phyloP scores from a whole-genome alignment of 1,284 basidiomycete species.

The Gymnopus androsaceus region DNA sequence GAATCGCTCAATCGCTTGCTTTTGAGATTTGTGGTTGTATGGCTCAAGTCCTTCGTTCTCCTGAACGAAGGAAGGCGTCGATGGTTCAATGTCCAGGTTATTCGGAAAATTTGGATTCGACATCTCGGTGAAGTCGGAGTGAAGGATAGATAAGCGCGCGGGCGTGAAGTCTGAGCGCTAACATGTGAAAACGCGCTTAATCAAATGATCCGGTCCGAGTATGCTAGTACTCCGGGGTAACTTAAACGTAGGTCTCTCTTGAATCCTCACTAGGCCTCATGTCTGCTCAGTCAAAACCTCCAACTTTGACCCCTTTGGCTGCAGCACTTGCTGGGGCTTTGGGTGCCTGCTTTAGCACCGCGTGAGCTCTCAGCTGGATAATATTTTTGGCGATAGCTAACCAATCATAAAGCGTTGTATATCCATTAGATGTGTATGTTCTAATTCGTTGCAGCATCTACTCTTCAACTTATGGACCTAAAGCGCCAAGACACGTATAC shows the following conservation, averaged over 20 bases:
- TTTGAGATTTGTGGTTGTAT: slow-evolving; percentile 42
- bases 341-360: slow-evolving; percentile 90
- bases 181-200: no score
- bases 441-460: slow-evolving; percentile 13
- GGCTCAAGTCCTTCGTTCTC: background rate
- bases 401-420: slow-evolving; percentile 70
- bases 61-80: slow-evolving; percentile 14
- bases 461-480: background rate
- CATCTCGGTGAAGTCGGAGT: no score
- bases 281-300: slow-evolving; percentile 60
- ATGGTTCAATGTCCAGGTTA: slow-evolving; percentile 43
- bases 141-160: no score
- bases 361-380: slow-evolving; percentile 56
- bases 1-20: slow-evolving; percentile 61
- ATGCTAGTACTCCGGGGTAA: slow-evolving; percentile 7
- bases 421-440: slow-evolving; percentile 91
- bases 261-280: slow-evolving; percentile 36
- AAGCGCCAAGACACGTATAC: slow-evolving; percentile 95
- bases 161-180: no score
- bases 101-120: slow-evolving; percentile 42
- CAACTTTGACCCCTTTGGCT: slow-evolving; percentile 84
- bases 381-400: slow-evolving; percentile 16
- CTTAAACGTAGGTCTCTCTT: slow-evolving; percentile 8
- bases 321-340: slow-evolving; percentile 94
- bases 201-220: no score